Evolutionary conservation across 768 basidiomycete species (phyloP).

Genomic region (Suillus occidentalis): DNA sequence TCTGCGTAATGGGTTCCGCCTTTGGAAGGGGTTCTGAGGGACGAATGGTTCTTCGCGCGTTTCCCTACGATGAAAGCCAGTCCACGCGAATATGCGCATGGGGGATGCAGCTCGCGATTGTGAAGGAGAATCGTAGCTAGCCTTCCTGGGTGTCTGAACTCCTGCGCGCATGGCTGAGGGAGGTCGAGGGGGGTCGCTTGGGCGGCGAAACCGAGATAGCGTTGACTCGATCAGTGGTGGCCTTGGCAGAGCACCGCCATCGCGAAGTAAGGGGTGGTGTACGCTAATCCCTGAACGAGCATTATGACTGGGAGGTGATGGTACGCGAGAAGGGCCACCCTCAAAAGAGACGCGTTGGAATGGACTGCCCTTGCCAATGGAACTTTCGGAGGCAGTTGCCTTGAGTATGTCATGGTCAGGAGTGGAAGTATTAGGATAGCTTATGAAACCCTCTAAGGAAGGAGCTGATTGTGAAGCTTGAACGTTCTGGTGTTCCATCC

Average conservation of each 20-base stretch:
- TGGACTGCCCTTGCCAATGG: slow-evolving; percentile 44
- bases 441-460: slow-evolving; percentile 32
- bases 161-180: slow-evolving; percentile 15
- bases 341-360: slow-evolving; percentile 57
- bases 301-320: slow-evolving; percentile 34
- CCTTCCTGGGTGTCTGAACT: slow-evolving; percentile 22
- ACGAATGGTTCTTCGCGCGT: slow-evolving; percentile 55
- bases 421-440: slow-evolving; percentile 20
- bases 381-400: slow-evolving; percentile 36
- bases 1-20: slow-evolving; percentile 22
- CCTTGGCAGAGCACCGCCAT: slow-evolving; percentile 11
- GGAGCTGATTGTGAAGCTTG: slow-evolving; percentile 45
- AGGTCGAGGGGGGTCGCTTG: slow-evolving; percentile 2
- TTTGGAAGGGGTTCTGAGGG: slow-evolving; percentile 54
- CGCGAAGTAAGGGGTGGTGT: slow-evolving; percentile 23
- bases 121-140: slow-evolving; percentile 32
- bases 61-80: slow-evolving; percentile 49
- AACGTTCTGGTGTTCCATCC: slow-evolving; percentile 32
- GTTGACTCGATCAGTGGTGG: slow-evolving; percentile 4
- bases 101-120: slow-evolving; percentile 54
- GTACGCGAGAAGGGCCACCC: slow-evolving; percentile 37
- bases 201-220: slow-evolving; percentile 9
- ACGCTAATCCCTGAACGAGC: slow-evolving; percentile 34
- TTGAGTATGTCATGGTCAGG: slow-evolving; percentile 16
- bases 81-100: slow-evolving; percentile 56